phyloP scores from a whole-genome alignment of 75 land plant species.

The Selaginella tamariscina region DNA sequence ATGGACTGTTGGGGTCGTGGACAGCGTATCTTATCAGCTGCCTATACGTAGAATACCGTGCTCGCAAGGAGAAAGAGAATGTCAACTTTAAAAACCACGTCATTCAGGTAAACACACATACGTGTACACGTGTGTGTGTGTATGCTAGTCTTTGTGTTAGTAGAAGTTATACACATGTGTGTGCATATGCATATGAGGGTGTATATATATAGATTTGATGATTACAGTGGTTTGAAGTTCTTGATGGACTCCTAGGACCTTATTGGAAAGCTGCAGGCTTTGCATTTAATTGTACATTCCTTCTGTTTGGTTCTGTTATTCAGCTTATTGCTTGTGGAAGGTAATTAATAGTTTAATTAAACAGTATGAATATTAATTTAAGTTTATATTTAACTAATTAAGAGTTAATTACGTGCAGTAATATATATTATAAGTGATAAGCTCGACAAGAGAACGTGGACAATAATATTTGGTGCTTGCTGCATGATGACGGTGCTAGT shows the following conservation, averaged over 20 bases:
- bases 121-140: too few relatives aligned
- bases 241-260: constrained; percentile 6
- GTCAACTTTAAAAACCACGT: constrained; percentile 14
- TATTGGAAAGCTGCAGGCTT: constrained; percentile 12
- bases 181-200: background rate
- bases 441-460: constrained; percentile 79
- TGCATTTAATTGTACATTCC: constrained; percentile 11
- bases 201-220: background rate
- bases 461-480: constrained; percentile 78
- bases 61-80: constrained; percentile 13
- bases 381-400: background rate
- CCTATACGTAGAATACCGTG: background rate
- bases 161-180: background rate
- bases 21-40: constrained; percentile 11
- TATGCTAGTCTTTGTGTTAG: background rate
- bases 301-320: constrained; percentile 5
- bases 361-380: background rate
- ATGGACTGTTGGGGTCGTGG: constrained; percentile 11
- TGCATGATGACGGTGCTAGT: constrained; percentile 67
- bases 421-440: constrained; percentile 75
- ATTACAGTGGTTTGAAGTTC: constrained; percentile 11
- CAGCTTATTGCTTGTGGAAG: constrained; percentile 12
- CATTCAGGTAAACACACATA: constrained; percentile 3
- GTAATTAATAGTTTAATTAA: background rate
- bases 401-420: constrained; percentile 28